Evolutionary conservation across 2,329 filamentous ascomycete genomes (phyloP).

Genomic region (Fusarium secorum): DNA sequence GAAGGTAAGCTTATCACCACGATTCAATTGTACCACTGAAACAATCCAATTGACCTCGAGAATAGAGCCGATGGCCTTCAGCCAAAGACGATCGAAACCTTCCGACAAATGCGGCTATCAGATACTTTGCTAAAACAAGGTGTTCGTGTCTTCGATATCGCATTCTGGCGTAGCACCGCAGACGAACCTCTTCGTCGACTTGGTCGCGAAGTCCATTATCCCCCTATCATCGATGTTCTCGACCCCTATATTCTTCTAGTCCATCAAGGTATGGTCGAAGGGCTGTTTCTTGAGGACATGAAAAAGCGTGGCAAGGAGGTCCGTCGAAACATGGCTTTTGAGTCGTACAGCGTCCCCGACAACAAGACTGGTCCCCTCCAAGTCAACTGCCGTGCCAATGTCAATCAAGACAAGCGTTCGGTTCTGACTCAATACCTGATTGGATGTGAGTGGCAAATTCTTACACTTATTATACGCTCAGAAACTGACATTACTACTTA

Average conservation of each 20-base stretch:
- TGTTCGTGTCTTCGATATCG: constrained; percentile 76
- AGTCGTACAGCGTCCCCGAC: constrained; percentile 59
- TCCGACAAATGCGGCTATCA: constrained; percentile 76
- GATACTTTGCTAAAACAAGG: constrained; percentile 72
- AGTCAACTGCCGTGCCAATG: constrained; percentile 60
- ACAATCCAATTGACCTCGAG: constrained; percentile 27
- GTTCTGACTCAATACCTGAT: constrained; percentile 70
- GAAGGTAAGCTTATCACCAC: constrained; percentile 51
- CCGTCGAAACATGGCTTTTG: constrained; percentile 69
- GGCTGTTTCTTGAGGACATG: constrained; percentile 74
- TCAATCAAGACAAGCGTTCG: constrained; percentile 58
- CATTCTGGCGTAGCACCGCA: constrained; percentile 70
- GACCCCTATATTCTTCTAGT: constrained; percentile 66
- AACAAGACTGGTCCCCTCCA: constrained; percentile 55
- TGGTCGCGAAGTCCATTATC: constrained; percentile 74
- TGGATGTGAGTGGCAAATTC: constrained; percentile 61
- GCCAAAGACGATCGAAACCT: constrained; percentile 80
- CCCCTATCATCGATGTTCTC: constrained; percentile 64
- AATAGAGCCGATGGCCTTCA: constrained; percentile 74
- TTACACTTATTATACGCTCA: neutral
- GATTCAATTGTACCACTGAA: neutral
- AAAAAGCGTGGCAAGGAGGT: constrained; percentile 69
- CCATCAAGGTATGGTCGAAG: constrained; percentile 80
- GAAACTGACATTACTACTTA: constrained; percentile 35
- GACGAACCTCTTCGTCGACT: constrained; percentile 64